Evolutionary conservation across 2,329 filamentous ascomycete species (phyloP).

Genomic region (Fusarium longipes): DNA sequence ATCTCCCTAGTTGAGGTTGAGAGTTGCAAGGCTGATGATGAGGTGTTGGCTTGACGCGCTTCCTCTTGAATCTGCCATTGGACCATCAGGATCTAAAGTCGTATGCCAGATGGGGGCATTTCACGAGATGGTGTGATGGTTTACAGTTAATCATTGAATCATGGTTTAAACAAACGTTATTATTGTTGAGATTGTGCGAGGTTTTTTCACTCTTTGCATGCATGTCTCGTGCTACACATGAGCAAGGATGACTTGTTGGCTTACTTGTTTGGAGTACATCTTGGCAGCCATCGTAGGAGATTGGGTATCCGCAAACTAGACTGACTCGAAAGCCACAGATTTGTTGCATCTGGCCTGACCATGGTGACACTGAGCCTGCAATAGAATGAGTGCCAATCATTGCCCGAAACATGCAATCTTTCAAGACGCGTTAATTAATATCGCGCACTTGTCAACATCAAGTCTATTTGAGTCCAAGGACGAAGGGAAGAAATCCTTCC

Average conservation of each 20-base stretch:
- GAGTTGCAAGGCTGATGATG: conserved; percentile 12
- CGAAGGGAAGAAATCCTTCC: neutral
- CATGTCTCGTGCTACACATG: neutral
- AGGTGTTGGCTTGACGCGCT: neutral
- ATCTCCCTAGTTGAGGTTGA: conserved; percentile 13
- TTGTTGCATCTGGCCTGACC: neutral
- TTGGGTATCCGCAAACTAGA: neutral
- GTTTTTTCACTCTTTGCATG: neutral
- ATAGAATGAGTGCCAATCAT: neutral
- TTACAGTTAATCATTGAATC: neutral
- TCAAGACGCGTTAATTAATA: neutral
- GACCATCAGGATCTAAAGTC: neutral
- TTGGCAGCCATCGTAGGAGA: neutral
- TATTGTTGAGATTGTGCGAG: neutral
- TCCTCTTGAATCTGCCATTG: neutral
- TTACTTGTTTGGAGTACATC: neutral
- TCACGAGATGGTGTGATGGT: neutral
- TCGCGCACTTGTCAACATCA: conserved; percentile 6
- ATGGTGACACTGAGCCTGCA: neutral
- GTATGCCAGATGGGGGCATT: neutral
- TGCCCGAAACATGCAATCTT: neutral
- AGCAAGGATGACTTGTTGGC: neutral
- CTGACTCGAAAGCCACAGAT: conserved; percentile 18
- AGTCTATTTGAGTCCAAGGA: neutral
- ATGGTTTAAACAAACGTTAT: neutral